A percentile compares a stretch with the other conserved stretches of the same genome.
These are phyloP conservation scores for Saccharum officinarum DNA, from an alignment of 176 grass and related monocot species.

Conservation along the genomic window DNA sequence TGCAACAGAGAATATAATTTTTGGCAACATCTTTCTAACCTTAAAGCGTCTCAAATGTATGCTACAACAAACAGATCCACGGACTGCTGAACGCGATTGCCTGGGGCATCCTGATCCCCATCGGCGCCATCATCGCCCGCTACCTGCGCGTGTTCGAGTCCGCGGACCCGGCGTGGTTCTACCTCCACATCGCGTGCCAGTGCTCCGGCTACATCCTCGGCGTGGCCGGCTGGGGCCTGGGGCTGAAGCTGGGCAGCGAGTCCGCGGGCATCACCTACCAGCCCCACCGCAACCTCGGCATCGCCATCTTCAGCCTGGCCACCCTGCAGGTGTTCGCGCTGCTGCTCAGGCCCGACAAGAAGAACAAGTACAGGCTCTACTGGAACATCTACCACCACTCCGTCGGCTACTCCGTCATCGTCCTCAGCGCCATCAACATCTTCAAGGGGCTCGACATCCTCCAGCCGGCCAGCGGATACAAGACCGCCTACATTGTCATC, in stretches of 20 bases:
- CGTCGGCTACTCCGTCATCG: conserved; percentile 73
- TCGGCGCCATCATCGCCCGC: conserved; percentile 81
- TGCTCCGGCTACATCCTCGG: conserved; percentile 75
- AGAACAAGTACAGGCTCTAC: conserved; percentile 89
- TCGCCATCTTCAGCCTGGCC: conserved; percentile 75
- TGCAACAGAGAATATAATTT: not conserved
- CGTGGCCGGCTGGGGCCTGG: conserved; percentile 88
- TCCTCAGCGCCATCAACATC: conserved; percentile 68
- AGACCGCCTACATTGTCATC: conserved; percentile 72
- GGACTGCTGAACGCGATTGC: conserved; percentile 71
- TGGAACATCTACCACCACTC: conserved; percentile 91
- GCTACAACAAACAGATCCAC: conserved; percentile 56
- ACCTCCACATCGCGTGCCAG: conserved; percentile 89
- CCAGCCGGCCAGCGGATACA: conserved; percentile 64
- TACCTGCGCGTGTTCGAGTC: conserved; percentile 78
- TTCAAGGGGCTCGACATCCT: conserved; percentile 92
- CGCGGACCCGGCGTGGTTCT: conserved; percentile 88
- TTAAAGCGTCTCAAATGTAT: not conserved
- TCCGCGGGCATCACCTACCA: conserved; percentile 53
- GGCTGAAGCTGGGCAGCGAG: conserved; percentile 90
- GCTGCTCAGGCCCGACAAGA: conserved; percentile 76
- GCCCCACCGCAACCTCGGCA: conserved; percentile 74
- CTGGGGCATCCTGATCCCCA: conserved; percentile 83
- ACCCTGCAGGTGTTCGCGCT: conserved; percentile 93
- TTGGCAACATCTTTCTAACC: not conserved